These are phyloP conservation scores for Camelina neglecta DNA, from an alignment of 345 rosid genomes.

Conservation along the genomic window DNA sequence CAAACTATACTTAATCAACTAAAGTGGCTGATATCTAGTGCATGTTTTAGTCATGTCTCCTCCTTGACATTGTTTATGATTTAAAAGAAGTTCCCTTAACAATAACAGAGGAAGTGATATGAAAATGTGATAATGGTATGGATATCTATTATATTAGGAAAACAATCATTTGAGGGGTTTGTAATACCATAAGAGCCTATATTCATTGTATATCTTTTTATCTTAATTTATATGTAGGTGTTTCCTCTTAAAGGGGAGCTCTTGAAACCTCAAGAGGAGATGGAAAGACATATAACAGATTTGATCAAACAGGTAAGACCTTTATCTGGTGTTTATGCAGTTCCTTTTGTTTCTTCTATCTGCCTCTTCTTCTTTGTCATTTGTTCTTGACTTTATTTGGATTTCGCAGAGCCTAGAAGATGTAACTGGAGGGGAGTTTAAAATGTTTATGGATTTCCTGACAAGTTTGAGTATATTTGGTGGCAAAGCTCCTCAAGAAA, in stretches of 20 bases:
- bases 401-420: constrained; percentile 82
- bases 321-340: neutral
- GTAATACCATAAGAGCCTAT: constrained; percentile 4
- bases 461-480: constrained; percentile 91
- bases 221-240: constrained; percentile 54
- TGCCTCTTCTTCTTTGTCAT: constrained; percentile 16
- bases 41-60: constrained; percentile 11
- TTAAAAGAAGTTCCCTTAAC: neutral
- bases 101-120: neutral
- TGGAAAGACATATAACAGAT: constrained; percentile 96
- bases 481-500: constrained; percentile 89
- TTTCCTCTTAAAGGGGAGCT: constrained; percentile 90
- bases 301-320: constrained; percentile 75
- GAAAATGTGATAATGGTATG: neutral
- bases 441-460: constrained; percentile 98
- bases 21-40: neutral
- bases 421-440: constrained; percentile 96
- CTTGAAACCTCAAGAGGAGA: constrained; percentile 91
- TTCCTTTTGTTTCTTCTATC: constrained; percentile 11
- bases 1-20: constrained; percentile 2
- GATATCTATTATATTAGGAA: neutral
- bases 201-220: constrained; percentile 7
- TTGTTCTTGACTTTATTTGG: constrained; percentile 10
- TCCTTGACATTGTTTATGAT: constrained; percentile 4
- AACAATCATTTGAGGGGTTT: constrained; percentile 10